A percentile compares a stretch with the other conserved stretches of the same genome.
Evolutionary conservation across 2,329 filamentous ascomycete species (phyloP).

Genomic region (Xenosphaeropsis pyriputrescens): DNA sequence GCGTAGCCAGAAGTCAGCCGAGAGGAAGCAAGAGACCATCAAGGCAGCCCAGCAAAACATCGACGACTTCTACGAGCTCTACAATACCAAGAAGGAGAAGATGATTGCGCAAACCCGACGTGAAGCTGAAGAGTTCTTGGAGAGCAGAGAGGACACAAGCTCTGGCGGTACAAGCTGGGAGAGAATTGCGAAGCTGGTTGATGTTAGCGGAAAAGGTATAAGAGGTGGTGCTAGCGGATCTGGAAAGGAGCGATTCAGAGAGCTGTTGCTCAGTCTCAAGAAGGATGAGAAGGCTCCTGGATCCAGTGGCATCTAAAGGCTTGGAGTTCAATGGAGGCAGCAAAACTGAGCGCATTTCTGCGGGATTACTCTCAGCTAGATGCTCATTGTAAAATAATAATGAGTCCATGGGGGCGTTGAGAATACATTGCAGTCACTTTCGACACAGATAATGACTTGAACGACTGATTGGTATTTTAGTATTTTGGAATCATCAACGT

Average conservation of each 20-base stretch:
- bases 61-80: conserved; percentile 98
- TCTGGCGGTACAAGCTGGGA: conserved; percentile 97
- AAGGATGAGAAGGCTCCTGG: conserved; percentile 83
- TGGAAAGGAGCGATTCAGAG: conserved; percentile 92
- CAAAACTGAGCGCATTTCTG: too few relatives aligned
- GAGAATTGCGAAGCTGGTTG: conserved; percentile 93
- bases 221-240: conserved; percentile 79
- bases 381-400: too few relatives aligned
- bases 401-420: not conserved
- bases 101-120: conserved; percentile 72
- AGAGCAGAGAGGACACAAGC: conserved; percentile 78
- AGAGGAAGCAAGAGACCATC: conserved; percentile 73
- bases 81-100: conserved; percentile 97
- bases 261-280: conserved; percentile 71
- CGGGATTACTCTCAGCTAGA: too few relatives aligned
- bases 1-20: conserved; percentile 69
- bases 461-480: too few relatives aligned
- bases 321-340: too few relatives aligned
- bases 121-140: conserved; percentile 88
- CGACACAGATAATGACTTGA: too few relatives aligned
- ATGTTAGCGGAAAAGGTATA: conserved; percentile 83
- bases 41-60: conserved; percentile 87
- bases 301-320: conserved; percentile 41
- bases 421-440: not conserved
- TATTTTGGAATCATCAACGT: conserved; percentile 1